These are phyloP conservation scores for Ogataea trehalophila DNA, from an alignment of 805 yeast species.

Conservation along the genomic window DNA sequence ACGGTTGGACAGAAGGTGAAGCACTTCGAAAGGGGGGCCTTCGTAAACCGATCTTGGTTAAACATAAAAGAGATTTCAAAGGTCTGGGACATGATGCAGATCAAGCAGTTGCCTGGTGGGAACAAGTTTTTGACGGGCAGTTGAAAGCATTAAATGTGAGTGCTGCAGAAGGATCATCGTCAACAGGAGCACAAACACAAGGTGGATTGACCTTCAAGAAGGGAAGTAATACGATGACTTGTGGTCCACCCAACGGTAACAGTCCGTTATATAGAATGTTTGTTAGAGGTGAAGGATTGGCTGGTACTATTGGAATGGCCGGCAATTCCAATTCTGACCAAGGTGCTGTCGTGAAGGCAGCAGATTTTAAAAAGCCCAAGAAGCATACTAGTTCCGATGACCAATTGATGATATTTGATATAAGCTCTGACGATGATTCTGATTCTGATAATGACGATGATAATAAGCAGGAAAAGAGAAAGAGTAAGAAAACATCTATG, in stretches of 20 bases:
- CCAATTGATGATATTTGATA: slow-evolving; percentile 21
- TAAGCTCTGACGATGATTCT: slow-evolving; percentile 8
- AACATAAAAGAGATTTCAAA: slow-evolving; percentile 84
- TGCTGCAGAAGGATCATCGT: background rate
- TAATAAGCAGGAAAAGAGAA: slow-evolving; percentile 18
- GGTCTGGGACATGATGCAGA: slow-evolving; percentile 80
- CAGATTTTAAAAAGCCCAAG: slow-evolving; percentile 7
- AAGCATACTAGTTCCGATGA: slow-evolving; percentile 10
- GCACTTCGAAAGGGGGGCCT: slow-evolving; percentile 77
- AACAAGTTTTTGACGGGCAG: slow-evolving; percentile 88
- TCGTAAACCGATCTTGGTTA: slow-evolving; percentile 79
- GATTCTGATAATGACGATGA: slow-evolving; percentile 26
- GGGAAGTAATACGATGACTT: slow-evolving; percentile 42
- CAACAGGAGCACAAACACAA: slow-evolving; percentile 3
- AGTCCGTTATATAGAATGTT: slow-evolving; percentile 84
- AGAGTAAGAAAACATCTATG: slow-evolving; percentile 23
- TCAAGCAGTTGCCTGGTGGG: slow-evolving; percentile 96
- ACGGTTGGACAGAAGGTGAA: slow-evolving; percentile 92
- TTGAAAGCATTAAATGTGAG: slow-evolving; percentile 59
- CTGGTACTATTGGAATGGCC: slow-evolving; percentile 58
- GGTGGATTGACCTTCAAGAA: slow-evolving; percentile 29
- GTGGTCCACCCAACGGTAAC: slow-evolving; percentile 39
- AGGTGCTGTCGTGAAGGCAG: slow-evolving; percentile 10
- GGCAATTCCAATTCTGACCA: slow-evolving; percentile 8
- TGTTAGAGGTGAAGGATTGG: slow-evolving; percentile 79